A percentile compares a stretch with the other conserved stretches of the same genome.
phyloP scores from a whole-genome alignment of 169 alveolate species.

The Plasmodium inui region DNA sequence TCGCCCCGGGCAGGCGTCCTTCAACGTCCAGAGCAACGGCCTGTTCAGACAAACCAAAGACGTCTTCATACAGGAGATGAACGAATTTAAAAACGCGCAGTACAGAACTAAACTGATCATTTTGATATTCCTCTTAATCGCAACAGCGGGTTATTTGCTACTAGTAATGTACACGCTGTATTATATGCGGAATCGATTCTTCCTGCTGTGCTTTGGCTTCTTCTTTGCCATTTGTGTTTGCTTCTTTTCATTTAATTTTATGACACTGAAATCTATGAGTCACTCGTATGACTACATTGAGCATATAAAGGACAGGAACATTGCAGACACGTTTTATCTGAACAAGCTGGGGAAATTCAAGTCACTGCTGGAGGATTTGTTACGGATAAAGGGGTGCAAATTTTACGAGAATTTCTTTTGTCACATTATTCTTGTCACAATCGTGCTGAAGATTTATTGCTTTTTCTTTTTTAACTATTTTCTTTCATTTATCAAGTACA shows the following conservation, averaged over 20 bases:
- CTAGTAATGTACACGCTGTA: constrained; percentile 15
- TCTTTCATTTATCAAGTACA: constrained; percentile 31
- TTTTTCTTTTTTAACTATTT: constrained; percentile 27
- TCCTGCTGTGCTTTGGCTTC: constrained; percentile 9
- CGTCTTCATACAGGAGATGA: constrained; percentile 22
- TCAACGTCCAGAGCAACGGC: constrained; percentile 12
- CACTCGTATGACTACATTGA: constrained; percentile 44
- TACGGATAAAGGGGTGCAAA: constrained; percentile 21
- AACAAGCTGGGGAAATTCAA: constrained; percentile 10
- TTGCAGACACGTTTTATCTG: constrained; percentile 11
- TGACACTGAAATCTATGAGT: constrained; percentile 16
- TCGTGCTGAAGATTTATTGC: constrained; percentile 18
- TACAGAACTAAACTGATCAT: constrained; percentile 17
- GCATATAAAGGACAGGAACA: constrained; percentile 28
- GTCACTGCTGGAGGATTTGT: constrained; percentile 4
- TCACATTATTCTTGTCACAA: constrained; percentile 9
- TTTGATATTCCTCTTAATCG: constrained; percentile 12
- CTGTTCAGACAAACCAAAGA: constrained; percentile 25
- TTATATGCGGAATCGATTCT: constrained; percentile 14
- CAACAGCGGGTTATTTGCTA: constrained; percentile 7
- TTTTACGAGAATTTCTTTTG: constrained; percentile 57
- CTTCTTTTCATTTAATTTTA: constrained; percentile 44
- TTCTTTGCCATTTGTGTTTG: constrained; percentile 12
- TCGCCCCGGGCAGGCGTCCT: not conserved
- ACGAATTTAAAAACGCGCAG: not conserved